phyloP scores from a whole-genome alignment of 768 basidiomycete species.

The Suillus brevipes region DNA sequence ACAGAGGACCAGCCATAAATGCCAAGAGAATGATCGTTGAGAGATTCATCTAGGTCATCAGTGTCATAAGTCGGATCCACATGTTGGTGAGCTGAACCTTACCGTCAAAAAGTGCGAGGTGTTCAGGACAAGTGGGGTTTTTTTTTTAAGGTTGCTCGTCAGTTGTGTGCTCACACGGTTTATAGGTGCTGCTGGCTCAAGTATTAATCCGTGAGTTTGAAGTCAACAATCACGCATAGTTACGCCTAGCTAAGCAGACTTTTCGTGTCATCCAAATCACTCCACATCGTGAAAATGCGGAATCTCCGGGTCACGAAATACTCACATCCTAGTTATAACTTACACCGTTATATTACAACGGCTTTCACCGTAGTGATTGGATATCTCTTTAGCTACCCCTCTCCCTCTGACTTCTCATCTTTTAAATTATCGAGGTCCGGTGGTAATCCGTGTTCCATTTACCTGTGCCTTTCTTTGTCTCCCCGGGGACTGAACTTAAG shows the following conservation, averaged over 20 bases:
- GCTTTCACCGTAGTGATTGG: not conserved
- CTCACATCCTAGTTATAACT: not conserved
- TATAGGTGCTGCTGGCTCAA: not conserved
- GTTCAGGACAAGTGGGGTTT: not conserved
- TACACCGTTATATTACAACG: not conserved
- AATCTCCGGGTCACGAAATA: not conserved
- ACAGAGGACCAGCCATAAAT: not conserved
- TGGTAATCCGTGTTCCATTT: not conserved
- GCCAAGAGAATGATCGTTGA: too few species aligned
- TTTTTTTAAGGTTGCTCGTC: not conserved
- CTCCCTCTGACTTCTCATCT: not conserved
- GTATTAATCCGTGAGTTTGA: not conserved
- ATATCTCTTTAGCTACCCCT: not conserved
- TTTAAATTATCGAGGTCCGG: not conserved
- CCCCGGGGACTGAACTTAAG: not conserved
- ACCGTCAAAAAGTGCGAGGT: not conserved
- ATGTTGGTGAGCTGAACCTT: not conserved
- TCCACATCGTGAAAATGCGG: not conserved
- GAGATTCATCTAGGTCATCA: not conserved
- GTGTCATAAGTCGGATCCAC: not conserved
- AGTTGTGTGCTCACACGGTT: not conserved
- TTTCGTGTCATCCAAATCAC: too few species aligned
- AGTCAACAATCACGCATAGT: not conserved
- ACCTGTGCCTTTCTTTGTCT: not conserved
- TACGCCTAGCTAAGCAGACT: not conserved